Evolutionary conservation across 768 basidiomycete species (phyloP).

Genomic region (Trametes gibbosa): DNA sequence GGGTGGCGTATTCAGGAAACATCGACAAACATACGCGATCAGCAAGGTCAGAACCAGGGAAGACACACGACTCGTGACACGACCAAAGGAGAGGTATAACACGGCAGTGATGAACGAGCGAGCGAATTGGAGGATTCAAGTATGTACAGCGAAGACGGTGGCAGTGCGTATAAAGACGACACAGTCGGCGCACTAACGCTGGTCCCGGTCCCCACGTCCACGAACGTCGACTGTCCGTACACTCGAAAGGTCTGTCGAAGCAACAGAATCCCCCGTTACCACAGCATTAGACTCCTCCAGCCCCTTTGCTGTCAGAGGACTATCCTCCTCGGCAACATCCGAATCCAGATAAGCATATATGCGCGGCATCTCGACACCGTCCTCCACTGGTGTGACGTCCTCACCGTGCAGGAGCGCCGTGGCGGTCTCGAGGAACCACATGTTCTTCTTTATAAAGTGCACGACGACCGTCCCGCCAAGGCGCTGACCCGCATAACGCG

Average conservation of each 20-base stretch:
- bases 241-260: not conserved
- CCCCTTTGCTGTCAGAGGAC: not conserved
- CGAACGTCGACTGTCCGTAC: conserved; percentile 9
- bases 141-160: not conserved
- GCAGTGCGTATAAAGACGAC: not conserved
- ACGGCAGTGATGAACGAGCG: not conserved
- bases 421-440: conserved; percentile 95
- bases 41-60: too few species aligned
- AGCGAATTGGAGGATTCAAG: not conserved
- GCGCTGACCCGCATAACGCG: conserved; percentile 61
- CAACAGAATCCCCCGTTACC: not conserved
- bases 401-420: conserved; percentile 82
- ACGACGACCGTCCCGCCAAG: conserved; percentile 94
- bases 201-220: conserved; percentile 2
- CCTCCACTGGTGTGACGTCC: conserved; percentile 55
- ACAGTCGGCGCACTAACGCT: not conserved
- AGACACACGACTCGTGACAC: not conserved
- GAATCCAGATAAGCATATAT: not conserved
- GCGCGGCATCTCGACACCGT: conserved; percentile 4
- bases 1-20: too few species aligned
- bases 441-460: conserved; percentile 95
- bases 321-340: not conserved
- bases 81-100: not conserved
- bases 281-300: too few species aligned
- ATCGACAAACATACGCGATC: too few species aligned